Percentiles rank a stretch among this genome's conserved stretches.
These are phyloP conservation scores for Yamadazyma nakazawae DNA, from an alignment of 805 yeast species.

Conservation along the genomic window DNA sequence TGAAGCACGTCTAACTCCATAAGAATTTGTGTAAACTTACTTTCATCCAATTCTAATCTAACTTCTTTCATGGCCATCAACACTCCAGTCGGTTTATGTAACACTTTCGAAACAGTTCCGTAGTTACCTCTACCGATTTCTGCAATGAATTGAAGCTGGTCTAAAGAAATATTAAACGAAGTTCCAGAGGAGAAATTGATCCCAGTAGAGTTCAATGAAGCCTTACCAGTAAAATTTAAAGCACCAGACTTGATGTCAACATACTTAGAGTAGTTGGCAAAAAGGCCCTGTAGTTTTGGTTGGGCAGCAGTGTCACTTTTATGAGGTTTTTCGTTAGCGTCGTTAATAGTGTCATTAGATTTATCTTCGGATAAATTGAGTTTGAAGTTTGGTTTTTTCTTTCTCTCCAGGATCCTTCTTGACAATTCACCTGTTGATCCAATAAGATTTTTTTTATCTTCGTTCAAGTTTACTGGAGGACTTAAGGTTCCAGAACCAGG, in stretches of 20 bases:
- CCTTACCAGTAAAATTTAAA: slow-evolving; percentile 88
- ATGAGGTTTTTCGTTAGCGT: slow-evolving; percentile 3
- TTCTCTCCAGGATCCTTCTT: slow-evolving; percentile 37
- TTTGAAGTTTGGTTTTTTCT: slow-evolving; percentile 38
- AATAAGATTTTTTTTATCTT: slow-evolving; percentile 5
- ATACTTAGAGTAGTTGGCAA: slow-evolving; percentile 82
- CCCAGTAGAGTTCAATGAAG: slow-evolving; percentile 88
- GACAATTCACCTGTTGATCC: slow-evolving; percentile 33
- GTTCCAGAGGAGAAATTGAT: slow-evolving; percentile 88
- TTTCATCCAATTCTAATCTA: slow-evolving; percentile 85
- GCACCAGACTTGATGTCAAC: slow-evolving; percentile 91
- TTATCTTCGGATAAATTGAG: slow-evolving; percentile 25
- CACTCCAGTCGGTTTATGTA: slow-evolving; percentile 89
- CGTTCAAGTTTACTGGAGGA: slow-evolving; percentile 13
- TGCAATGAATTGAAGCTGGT: slow-evolving; percentile 76
- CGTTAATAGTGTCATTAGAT: slow-evolving; percentile 1
- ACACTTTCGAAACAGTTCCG: slow-evolving; percentile 90
- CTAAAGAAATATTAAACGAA: slow-evolving; percentile 79
- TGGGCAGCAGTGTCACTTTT: slow-evolving; percentile 12
- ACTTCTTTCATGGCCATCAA: slow-evolving; percentile 98
- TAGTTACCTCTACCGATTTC: slow-evolving; percentile 96
- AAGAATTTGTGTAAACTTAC: slow-evolving; percentile 88
- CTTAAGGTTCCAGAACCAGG: slow-evolving; percentile 12
- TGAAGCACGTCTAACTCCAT: slow-evolving; percentile 96
- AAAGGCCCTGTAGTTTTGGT: slow-evolving; percentile 54